These are phyloP conservation scores for Gossypium gossypioides DNA, from an alignment of 441 rosid species.

Conservation along the genomic window DNA sequence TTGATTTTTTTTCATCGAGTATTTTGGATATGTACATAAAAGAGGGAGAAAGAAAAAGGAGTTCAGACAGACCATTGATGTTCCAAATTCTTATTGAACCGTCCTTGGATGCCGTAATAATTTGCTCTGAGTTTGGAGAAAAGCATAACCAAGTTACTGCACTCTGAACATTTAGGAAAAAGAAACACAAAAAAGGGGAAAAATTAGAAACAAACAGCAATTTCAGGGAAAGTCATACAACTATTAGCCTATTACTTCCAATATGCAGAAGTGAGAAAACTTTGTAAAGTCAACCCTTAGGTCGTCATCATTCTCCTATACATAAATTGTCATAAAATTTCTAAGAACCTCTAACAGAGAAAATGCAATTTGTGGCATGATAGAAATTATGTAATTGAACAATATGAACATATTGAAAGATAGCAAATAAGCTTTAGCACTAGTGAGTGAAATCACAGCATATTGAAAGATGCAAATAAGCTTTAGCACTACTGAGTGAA, in stretches of 20 bases:
- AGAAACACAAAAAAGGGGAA: neutral
- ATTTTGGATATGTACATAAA: neutral
- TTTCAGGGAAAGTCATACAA: neutral
- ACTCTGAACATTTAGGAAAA: slow-evolving; percentile 27
- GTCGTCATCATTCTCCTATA: neutral
- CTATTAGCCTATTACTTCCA: neutral
- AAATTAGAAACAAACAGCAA: neutral
- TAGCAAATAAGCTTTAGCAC: neutral
- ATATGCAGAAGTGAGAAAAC: neutral
- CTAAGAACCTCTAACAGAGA: neutral
- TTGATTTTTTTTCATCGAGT: neutral
- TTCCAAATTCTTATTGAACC: slow-evolving; percentile 87
- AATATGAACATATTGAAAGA: neutral
- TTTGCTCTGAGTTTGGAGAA: slow-evolving; percentile 72
- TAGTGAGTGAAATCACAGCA: neutral
- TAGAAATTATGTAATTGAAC: neutral
- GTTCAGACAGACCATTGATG: slow-evolving; percentile 59
- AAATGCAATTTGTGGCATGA: neutral
- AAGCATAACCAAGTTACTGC: slow-evolving; percentile 84
- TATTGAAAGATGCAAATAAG: neutral
- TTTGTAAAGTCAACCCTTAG: neutral
- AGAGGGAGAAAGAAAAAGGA: neutral
- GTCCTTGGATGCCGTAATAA: slow-evolving; percentile 93
- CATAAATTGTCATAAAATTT: neutral
- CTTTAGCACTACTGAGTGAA: neutral